phyloP scores from a whole-genome alignment of 768 basidiomycete species.

The Clathrus columnatus region DNA sequence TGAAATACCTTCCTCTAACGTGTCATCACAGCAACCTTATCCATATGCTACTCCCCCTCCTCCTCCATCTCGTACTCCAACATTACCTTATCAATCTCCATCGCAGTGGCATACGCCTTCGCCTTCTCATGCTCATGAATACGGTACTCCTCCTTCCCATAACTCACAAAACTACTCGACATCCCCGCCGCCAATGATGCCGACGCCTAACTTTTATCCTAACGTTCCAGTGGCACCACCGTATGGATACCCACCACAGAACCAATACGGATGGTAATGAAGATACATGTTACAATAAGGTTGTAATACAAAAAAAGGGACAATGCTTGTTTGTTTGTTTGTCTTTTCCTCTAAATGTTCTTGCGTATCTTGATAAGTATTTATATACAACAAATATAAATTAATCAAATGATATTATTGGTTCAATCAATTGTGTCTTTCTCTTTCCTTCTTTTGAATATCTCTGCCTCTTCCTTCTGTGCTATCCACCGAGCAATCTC shows the following conservation, averaged over 20 bases:
- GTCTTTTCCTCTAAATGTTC: too few relatives aligned
- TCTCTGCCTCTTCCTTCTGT: not conserved
- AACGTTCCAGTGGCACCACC: not conserved
- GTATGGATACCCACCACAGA: not conserved
- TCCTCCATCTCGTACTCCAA: constrained; percentile 10
- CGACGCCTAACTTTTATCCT: not conserved
- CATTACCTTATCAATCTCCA: constrained; percentile 11
- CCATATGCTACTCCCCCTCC: constrained; percentile 1
- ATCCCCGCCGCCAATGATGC: constrained; percentile 18
- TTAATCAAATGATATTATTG: not conserved
- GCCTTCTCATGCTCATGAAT: not conserved
- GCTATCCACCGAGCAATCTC: constrained; percentile 77
- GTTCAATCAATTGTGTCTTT: not conserved
- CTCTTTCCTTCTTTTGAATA: not conserved
- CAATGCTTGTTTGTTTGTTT: too few relatives aligned
- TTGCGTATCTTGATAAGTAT: too few relatives aligned
- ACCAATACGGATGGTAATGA: not conserved
- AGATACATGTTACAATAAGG: not conserved
- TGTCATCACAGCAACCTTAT: not conserved
- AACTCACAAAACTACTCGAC: constrained; percentile 24
- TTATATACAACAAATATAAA: too few relatives aligned
- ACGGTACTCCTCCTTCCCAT: constrained; percentile 25
- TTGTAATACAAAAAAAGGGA: not conserved
- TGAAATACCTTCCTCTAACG: not conserved
- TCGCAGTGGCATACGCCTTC: not conserved